Evolutionary conservation across 306 rosid species (phyloP).

Genomic region (Inga oerstediana): DNA sequence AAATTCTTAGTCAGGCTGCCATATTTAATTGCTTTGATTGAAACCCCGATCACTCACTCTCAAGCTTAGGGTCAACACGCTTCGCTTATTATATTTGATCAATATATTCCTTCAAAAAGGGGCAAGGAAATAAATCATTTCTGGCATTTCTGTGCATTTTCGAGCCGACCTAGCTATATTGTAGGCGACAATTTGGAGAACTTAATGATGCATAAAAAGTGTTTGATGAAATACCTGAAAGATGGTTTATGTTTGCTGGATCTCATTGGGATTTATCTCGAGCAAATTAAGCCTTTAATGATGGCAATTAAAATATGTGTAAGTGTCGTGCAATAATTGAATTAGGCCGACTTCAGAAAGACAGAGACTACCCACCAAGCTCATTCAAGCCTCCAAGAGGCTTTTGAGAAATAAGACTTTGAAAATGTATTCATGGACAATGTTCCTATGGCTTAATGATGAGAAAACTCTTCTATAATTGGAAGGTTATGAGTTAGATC

Average conservation of each 20-base stretch:
- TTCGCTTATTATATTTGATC: not conserved
- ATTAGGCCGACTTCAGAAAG: not conserved
- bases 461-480: too few relatives aligned
- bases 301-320: not conserved
- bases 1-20: not conserved
- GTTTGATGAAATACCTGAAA: not conserved
- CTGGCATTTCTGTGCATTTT: not conserved
- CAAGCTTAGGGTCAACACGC: not conserved
- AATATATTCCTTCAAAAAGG: not conserved
- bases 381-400: not conserved
- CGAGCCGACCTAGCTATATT: not conserved
- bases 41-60: not conserved
- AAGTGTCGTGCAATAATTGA: too few relatives aligned
- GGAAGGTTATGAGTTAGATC: too few relatives aligned
- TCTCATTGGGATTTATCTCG: not conserved
- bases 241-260: not conserved
- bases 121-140: not conserved
- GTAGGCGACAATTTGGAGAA: not conserved
- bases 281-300: not conserved
- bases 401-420: not conserved
- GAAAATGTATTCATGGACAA: not conserved
- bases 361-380: not conserved
- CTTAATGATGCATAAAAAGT: not conserved
- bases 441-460: too few relatives aligned
- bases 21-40: not conserved